A percentile compares a stretch with the other conserved stretches of the same genome.
Evolutionary conservation across 768 basidiomycete genomes (phyloP).

Genomic region (Basidioascus undulatus): DNA sequence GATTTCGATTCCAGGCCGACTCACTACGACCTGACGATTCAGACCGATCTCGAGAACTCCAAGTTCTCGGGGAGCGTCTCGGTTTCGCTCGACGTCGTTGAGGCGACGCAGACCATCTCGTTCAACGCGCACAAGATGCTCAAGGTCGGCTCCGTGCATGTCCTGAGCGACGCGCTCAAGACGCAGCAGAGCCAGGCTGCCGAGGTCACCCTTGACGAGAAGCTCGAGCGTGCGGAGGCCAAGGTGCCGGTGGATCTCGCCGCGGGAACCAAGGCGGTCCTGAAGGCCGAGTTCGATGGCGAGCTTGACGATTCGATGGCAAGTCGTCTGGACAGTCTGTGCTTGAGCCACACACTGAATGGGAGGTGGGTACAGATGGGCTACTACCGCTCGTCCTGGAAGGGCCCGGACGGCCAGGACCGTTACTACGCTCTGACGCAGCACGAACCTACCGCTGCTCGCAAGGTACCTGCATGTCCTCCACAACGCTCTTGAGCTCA

Average conservation of each 20-base stretch:
- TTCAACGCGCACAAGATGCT: conserved; percentile 37
- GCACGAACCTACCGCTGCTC: conserved; percentile 76
- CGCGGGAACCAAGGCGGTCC: conserved; percentile 39
- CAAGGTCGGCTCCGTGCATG: conserved; percentile 30
- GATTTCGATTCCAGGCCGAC: conserved; percentile 40
- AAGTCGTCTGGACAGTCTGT: conserved; percentile 8
- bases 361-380: background rate
- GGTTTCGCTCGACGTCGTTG: conserved; percentile 41
- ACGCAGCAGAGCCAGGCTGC: conserved; percentile 24
- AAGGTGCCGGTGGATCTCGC: conserved; percentile 23
- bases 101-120: conserved; percentile 31
- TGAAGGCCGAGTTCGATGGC: conserved; percentile 43
- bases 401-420: background rate
- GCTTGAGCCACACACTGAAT: background rate
- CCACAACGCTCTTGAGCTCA: background rate
- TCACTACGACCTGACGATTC: conserved; percentile 56
- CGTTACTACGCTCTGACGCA: conserved; percentile 54
- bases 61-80: conserved; percentile 54
- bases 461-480: conserved; percentile 22
- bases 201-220: conserved; percentile 30
- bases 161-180: conserved; percentile 33
- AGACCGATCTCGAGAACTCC: conserved; percentile 55
- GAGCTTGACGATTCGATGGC: conserved; percentile 41
- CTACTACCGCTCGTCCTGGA: conserved; percentile 45
- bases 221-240: conserved; percentile 32